A percentile compares a stretch with the other conserved stretches of the same genome.
These are phyloP conservation scores for Aspergillus quadrilineatus DNA, from an alignment of 2,329 filamentous ascomycete genomes.

Conservation along the genomic window DNA sequence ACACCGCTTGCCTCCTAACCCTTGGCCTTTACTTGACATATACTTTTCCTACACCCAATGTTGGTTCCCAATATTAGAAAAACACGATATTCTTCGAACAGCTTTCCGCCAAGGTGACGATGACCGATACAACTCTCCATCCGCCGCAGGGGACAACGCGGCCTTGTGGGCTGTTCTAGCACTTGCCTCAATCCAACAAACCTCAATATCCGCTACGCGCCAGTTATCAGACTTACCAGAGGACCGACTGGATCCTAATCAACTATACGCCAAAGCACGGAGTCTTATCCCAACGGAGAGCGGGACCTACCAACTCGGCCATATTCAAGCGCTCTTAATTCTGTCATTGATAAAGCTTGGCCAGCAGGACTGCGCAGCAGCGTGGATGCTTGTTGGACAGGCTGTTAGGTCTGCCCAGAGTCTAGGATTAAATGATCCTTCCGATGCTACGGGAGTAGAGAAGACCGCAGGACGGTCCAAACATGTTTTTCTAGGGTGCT, in stretches of 20 bases:
- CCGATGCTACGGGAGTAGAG: conserved; percentile 37
- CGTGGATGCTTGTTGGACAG: conserved; percentile 65
- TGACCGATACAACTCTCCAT: conserved; percentile 27
- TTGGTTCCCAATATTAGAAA: conserved; percentile 74
- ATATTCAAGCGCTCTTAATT: conserved; percentile 58
- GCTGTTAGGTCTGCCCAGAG: conserved; percentile 55
- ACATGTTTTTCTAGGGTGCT: conserved; percentile 53
- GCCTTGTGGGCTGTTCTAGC: conserved; percentile 62
- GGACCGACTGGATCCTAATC: conserved; percentile 20
- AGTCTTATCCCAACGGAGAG: conserved; percentile 51
- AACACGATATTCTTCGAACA: conserved; percentile 60
- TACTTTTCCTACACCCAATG: conserved; percentile 75
- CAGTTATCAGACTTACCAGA: conserved; percentile 17
- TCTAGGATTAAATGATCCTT: conserved; percentile 39
- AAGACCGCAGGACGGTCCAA: conserved; percentile 39
- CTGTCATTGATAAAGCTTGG: conserved; percentile 65
- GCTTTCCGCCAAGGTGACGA: conserved; percentile 35
- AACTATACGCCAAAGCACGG: conserved; percentile 48
- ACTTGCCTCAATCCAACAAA: conserved; percentile 57
- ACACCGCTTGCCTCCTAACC: conserved; percentile 51
- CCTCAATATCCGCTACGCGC: conserved; percentile 29
- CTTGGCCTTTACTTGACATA: conserved; percentile 61
- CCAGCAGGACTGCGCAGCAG: conserved; percentile 54
- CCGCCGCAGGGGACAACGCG: conserved; percentile 50
- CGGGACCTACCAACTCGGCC: conserved; percentile 48